Base-by-base conservation (phyloP, 2,329 filamentous ascomycete species). In the Fusarium equiseti region DNA sequence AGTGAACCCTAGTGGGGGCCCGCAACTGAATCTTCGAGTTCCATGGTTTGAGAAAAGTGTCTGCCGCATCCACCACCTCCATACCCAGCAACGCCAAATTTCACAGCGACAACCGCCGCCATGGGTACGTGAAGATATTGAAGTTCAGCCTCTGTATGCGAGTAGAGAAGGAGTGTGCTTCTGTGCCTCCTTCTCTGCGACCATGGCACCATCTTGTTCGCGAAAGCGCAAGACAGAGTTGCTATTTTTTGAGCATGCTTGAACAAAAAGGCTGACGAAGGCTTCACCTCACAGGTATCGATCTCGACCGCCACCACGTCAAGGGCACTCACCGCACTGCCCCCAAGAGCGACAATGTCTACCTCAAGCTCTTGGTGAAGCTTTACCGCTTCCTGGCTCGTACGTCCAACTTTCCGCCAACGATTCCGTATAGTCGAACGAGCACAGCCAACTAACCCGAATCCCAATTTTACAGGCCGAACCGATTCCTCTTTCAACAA, bases 401-500 rank as follows among this genome's bases (percentile, higher is more conserved):
- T 97, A 93, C 86, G 91, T 91, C 71, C 29, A 89, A 71, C n/a
- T 15, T 20, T 10, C 46, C 29, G 46, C 26, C 35, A 18, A 20
- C 22, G 22, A 42, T 20, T 24, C 24, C 24, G 51, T 49, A 58
- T 49, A 40, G 11, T 40, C 31, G 49, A 52, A 57, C 43, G 42
- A 58, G 32, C 45, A 24, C 44, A 52, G 24, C 52, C 42, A 54
- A 54, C 62, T 73, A 69, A 71, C 56, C 51, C 51, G 26, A 10
- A 5, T 45, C 40, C 22, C 35, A 32, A 20, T 32, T n/a, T 49
- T 40, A 8, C 58, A 97, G 93, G 94, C 86, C 95, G 96, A 82
- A 99, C 96, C 83, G 96, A 98, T 84, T 90, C 94, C 75, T 90
- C 89, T 87, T 99, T 99, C 93, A 99, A 99, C 92, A 97, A 97